Evolutionary conservation across 306 rosid genomes (phyloP).

Genomic region (Inga leiocalycina): DNA sequence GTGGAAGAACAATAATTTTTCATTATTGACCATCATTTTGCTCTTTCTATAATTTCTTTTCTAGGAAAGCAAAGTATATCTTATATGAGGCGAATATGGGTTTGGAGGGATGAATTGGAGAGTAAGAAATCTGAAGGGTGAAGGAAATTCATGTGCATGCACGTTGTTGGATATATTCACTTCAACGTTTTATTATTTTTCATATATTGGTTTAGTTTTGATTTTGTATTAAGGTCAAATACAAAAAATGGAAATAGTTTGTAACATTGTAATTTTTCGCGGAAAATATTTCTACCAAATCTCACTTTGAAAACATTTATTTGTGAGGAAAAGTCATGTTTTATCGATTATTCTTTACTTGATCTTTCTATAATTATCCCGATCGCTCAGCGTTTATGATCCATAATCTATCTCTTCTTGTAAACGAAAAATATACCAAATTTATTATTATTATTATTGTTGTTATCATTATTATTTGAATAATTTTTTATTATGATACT

Average conservation of each 20-base stretch:
- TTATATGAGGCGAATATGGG: not conserved
- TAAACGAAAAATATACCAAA: too few species aligned
- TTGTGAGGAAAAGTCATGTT: not conserved
- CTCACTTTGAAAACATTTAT: not conserved
- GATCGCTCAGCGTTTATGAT: not conserved
- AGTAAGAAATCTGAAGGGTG: not conserved
- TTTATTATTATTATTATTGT: too few species aligned
- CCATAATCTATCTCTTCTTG: not conserved
- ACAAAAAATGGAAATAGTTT: not conserved
- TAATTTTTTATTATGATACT: not conserved
- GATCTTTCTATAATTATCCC: not conserved
- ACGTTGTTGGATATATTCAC: not conserved
- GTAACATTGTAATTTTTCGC: not conserved
- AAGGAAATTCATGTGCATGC: not conserved
- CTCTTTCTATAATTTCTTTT: not conserved
- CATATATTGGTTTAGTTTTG: not conserved
- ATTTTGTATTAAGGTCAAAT: not conserved
- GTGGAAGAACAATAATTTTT: not conserved
- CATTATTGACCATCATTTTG: not conserved
- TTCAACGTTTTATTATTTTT: not conserved
- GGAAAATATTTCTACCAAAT: too few species aligned
- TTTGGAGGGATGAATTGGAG: not conserved
- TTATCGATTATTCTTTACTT: not conserved
- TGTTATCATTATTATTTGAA: too few species aligned
- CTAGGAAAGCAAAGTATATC: not conserved